Percentiles rank a stretch among this genome's conserved stretches.
phyloP scores from a whole-genome alignment of 768 basidiomycete genomes.

The Pleurotus tuoliensis region DNA sequence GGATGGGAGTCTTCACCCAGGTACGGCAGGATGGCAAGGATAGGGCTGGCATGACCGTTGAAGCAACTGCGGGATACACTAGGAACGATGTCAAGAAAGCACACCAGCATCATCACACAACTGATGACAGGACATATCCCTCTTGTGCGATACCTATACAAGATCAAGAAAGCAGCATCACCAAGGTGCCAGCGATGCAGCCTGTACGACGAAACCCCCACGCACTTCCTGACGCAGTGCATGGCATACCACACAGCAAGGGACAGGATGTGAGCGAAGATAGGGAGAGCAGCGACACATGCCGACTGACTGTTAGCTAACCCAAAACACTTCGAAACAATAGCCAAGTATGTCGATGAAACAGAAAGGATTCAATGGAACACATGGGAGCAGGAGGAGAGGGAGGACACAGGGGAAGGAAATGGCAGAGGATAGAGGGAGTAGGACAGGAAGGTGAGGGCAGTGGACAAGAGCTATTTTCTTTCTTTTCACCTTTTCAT shows the following conservation, averaged over 20 bases:
- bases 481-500: too few species aligned
- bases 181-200: conserved; percentile 16
- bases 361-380: background rate
- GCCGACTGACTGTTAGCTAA: background rate
- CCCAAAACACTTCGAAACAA: background rate
- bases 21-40: background rate
- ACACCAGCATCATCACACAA: conserved; percentile 23
- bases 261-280: background rate
- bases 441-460: too few species aligned
- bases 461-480: too few species aligned
- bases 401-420: background rate
- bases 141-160: conserved; percentile 25
- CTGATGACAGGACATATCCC: conserved; percentile 27
- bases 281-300: background rate
- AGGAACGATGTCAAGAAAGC: background rate
- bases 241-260: background rate
- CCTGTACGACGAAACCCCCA: background rate
- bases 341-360: background rate
- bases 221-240: background rate
- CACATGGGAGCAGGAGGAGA: background rate
- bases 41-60: conserved; percentile 12
- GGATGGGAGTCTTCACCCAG: conserved; percentile 11
- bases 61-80: conserved; percentile 3
- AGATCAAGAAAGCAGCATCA: conserved; percentile 11
- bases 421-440: background rate